Base-by-base conservation (phyloP, 2,329 filamentous ascomycete genomes). In the Ophiostoma sp. region DNA sequence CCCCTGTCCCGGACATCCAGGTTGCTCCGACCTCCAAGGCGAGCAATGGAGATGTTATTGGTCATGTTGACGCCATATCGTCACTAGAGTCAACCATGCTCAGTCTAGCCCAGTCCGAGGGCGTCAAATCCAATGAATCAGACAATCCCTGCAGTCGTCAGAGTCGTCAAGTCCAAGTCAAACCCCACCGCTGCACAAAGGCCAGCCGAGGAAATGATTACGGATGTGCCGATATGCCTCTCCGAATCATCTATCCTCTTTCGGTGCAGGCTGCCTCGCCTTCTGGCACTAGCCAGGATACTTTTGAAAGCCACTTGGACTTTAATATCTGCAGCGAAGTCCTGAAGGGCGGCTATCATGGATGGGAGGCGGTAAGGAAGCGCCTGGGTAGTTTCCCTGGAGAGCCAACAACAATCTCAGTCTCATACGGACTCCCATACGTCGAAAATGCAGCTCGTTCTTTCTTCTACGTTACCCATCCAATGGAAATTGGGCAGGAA, bases 81-180 rank as follows among this genome's bases (percentile, higher is more conserved):
- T n/a, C 36, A 36, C 38, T 2, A 12, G 55, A 38, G 5, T 5
- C 27, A 12, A 27, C 55, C 55, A 38, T 60, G 27, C 7, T 60
- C 55, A 60, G 55, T 27, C 55, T 27, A 38, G 55, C 41, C 44
- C 16, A 38, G 12, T 66, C 52, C 60, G 27, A 60, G n/a, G 36
- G 27, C 55, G 27, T 18, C 11, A 40, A 63, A 14, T 18, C 11
- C 60, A 44, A 44, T 12, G 6, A 42, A 3, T 38, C 41, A 6
- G 60, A 14, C 42, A 16, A 5, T 27, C 49, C 27, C n/a, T 55
- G 49, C 38, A 27, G 36, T 40, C 38, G 27, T 27, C 27, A 27
- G 27, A 27, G 27, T 27, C 27, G 27, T 27, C 27, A 27, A 27
- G 27, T 27, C 27, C 27, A 27, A 27, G 27, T 27, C 27, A 27